Conservation (phyloP, 441 rosid genomes). For the Adansonia gregorii region DNA sequence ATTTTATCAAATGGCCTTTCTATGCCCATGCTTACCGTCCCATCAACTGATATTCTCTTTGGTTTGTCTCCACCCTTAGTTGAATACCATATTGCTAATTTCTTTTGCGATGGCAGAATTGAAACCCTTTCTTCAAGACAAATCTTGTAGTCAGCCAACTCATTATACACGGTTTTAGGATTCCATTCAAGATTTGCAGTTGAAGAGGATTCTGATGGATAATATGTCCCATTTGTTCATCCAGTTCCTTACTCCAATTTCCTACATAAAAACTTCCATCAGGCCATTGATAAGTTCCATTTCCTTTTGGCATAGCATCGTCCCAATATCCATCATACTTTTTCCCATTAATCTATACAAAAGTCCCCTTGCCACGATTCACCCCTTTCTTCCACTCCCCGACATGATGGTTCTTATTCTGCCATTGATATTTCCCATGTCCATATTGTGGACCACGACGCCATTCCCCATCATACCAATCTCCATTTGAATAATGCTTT, state of each 20-base stretch:
- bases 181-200: slow-evolving; percentile 46
- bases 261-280: slow-evolving; percentile 65
- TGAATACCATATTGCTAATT: slow-evolving; percentile 65
- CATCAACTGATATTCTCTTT: slow-evolving; percentile 63
- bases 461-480: slow-evolving; percentile 71
- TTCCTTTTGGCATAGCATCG: slow-evolving; percentile 59
- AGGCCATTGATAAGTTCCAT: slow-evolving; percentile 55
- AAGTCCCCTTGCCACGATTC: slow-evolving; percentile 54
- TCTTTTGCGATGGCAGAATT: slow-evolving; percentile 66
- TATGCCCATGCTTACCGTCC: slow-evolving; percentile 51
- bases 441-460: slow-evolving; percentile 58
- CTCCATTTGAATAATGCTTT: slow-evolving; percentile 57
- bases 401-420: slow-evolving; percentile 45
- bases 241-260: slow-evolving; percentile 57
- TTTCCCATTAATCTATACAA: slow-evolving; percentile 54
- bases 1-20: slow-evolving; percentile 56
- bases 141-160: slow-evolving; percentile 40
- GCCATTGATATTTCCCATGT: slow-evolving; percentile 63
- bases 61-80: slow-evolving; percentile 50
- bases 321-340: slow-evolving; percentile 68
- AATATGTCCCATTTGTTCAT: slow-evolving; percentile 60
- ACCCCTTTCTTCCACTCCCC: slow-evolving; percentile 64
- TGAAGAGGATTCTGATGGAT: slow-evolving; percentile 37
- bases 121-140: slow-evolving; percentile 51
- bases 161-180: slow-evolving; percentile 46